phyloP scores from a whole-genome alignment of 768 basidiomycete genomes.

The Naematelia aurantialba region DNA sequence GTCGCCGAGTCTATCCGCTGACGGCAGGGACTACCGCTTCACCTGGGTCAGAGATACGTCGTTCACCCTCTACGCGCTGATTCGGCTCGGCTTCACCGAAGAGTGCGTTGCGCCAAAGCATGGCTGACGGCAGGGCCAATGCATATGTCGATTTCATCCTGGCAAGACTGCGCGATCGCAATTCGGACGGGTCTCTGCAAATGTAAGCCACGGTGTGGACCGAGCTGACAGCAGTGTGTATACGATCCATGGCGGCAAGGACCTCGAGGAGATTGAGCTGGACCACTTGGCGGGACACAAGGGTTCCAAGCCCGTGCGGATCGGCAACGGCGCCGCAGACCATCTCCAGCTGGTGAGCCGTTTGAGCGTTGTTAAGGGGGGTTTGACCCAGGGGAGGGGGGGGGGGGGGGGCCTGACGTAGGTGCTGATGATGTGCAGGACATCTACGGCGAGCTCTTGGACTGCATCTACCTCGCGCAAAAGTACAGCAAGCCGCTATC shows the following conservation, averaged over 20 bases:
- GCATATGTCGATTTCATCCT: conserved; percentile 91
- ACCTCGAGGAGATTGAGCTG: conserved; percentile 78
- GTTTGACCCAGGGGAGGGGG: too few relatives aligned
- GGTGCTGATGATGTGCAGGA: too few relatives aligned
- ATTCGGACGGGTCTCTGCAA: conserved; percentile 84
- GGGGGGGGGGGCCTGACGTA: too few relatives aligned
- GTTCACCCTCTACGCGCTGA: conserved; percentile 90
- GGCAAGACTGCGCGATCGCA: conserved; percentile 68
- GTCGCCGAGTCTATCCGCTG: background rate
- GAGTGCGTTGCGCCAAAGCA: conserved; percentile 58
- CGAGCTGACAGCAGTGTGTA: conserved; percentile 53
- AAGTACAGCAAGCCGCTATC: conserved; percentile 63
- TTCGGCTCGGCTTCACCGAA: conserved; percentile 87
- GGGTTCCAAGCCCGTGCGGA: conserved; percentile 53
- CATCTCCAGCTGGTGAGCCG: conserved; percentile 74
- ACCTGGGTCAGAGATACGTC: conserved; percentile 82
- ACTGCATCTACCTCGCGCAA: conserved; percentile 93
- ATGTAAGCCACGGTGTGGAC: conserved; percentile 57
- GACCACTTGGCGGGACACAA: conserved; percentile 70
- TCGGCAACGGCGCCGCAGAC: conserved; percentile 94
- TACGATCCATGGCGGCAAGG: conserved; percentile 78
- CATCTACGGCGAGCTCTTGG: conserved; percentile 92
- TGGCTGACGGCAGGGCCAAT: conserved; percentile 41
- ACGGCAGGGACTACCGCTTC: conserved; percentile 48
- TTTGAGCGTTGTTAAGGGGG: background rate